These are phyloP conservation scores for Nepenthes gracilis DNA, from an alignment of 148 eudicot species.

Conservation along the genomic window DNA sequence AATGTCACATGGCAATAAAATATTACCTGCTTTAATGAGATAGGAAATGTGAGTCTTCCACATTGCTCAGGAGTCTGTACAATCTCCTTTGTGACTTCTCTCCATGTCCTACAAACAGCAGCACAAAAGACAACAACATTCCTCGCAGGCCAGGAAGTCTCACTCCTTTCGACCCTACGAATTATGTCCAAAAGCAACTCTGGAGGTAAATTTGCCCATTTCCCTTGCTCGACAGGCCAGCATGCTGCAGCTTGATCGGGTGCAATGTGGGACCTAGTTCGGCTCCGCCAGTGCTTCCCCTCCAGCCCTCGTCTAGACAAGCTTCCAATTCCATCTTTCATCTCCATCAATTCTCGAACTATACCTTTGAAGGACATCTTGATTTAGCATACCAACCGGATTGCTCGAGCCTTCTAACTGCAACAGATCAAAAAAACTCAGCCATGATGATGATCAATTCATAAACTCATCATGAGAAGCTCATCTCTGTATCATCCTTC, in stretches of 20 bases:
- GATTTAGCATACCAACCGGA: slow-evolving; percentile 8
- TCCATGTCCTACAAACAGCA: slow-evolving; percentile 87
- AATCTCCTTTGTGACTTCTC: slow-evolving; percentile 81
- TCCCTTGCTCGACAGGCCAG: slow-evolving; percentile 54
- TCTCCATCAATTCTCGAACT: slow-evolving; percentile 61
- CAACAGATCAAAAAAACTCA: too few relatives aligned
- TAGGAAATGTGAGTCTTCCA: slow-evolving; percentile 86
- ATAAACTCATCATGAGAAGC: too few relatives aligned
- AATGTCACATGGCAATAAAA: neutral
- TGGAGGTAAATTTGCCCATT: slow-evolving; percentile 88
- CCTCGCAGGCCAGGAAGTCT: slow-evolving; percentile 87
- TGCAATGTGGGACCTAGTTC: slow-evolving; percentile 69
- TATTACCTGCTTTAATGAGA: slow-evolving; percentile 82
- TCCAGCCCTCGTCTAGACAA: slow-evolving; percentile 56
- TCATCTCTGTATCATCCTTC: too few relatives aligned
- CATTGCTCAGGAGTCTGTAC: slow-evolving; percentile 88
- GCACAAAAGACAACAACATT: slow-evolving; percentile 69
- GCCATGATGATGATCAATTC: too few relatives aligned
- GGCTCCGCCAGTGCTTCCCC: slow-evolving; percentile 62
- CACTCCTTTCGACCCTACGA: slow-evolving; percentile 71
- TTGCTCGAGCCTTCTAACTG: neutral
- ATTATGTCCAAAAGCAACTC: slow-evolving; percentile 86
- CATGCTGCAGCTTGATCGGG: slow-evolving; percentile 49
- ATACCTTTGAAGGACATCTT: slow-evolving; percentile 79
- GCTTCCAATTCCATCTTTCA: slow-evolving; percentile 68